These are phyloP conservation scores for Eucalyptus rudis DNA, from an alignment of 345 rosid genomes.

Conservation along the genomic window DNA sequence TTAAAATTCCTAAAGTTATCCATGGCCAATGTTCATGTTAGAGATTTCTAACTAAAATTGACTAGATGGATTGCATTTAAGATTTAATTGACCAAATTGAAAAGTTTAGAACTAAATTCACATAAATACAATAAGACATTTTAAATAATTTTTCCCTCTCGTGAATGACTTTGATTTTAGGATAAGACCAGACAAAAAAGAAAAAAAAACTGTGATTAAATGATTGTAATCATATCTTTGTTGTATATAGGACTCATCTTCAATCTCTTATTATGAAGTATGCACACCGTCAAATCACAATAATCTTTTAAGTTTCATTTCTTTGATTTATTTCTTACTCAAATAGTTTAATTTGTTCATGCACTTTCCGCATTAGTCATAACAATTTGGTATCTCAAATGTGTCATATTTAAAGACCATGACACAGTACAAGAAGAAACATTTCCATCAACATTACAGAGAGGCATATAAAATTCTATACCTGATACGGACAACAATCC, in stretches of 20 bases:
- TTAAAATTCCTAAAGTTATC: too few species aligned
- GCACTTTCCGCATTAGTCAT: not conserved
- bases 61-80: too few species aligned
- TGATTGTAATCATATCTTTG: not conserved
- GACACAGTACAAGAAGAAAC: not conserved
- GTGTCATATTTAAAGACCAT: not conserved
- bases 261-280: not conserved
- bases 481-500: not conserved
- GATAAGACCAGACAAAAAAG: too few species aligned
- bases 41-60: too few species aligned
- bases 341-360: not conserved
- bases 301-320: not conserved
- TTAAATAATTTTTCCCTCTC: too few species aligned
- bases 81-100: too few species aligned
- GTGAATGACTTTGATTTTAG: too few species aligned
- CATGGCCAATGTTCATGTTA: not conserved
- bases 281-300: not conserved
- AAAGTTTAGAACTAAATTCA: too few species aligned
- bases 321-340: not conserved
- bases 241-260: not conserved
- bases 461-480: not conserved
- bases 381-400: not conserved
- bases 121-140: too few species aligned
- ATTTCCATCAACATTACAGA: not conserved
- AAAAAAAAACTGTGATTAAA: not conserved